These are phyloP conservation scores for Parathielavia appendiculata DNA, from an alignment of 495 filamentous ascomycete species.

Conservation along the genomic window DNA sequence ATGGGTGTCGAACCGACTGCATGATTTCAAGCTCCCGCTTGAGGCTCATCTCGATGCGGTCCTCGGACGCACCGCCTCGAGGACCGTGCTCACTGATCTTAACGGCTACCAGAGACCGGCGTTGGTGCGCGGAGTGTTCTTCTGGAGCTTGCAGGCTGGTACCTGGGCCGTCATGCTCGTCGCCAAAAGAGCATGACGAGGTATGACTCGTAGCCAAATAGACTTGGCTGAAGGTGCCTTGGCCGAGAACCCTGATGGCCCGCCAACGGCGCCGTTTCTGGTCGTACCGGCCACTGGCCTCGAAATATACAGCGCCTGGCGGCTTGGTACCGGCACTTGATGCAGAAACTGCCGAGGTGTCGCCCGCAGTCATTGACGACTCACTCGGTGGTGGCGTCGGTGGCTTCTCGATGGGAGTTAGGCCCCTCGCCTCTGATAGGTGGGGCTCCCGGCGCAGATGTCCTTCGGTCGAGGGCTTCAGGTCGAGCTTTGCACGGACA, in stretches of 20 bases:
- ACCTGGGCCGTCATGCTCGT: constrained; percentile 37
- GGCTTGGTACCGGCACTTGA: constrained; percentile 33
- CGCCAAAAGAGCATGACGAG: constrained; percentile 33
- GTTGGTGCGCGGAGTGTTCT: constrained; percentile 28
- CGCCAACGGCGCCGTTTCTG: constrained; percentile 61
- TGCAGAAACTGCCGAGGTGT: constrained; percentile 28
- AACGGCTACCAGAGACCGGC: constrained; percentile 72
- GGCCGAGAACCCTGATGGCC: constrained; percentile 72
- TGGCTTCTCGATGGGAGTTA: constrained; percentile 56
- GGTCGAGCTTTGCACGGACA: constrained; percentile 43
- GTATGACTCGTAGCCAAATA: constrained; percentile 68
- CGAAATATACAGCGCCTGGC: constrained; percentile 53
- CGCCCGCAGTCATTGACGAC: constrained; percentile 48
- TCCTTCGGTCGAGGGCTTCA: constrained; percentile 43
- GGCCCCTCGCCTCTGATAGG: constrained; percentile 69
- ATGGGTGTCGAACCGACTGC: constrained; percentile 79
- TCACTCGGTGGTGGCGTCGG: constrained; percentile 69
- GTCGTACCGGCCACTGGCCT: constrained; percentile 54
- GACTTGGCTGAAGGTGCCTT: constrained; percentile 94
- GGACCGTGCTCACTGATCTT: constrained; percentile 95
- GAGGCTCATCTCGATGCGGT: constrained; percentile 82
- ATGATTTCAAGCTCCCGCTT: constrained; percentile 94
- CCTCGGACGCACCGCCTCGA: constrained; percentile 79
- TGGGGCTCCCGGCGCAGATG: constrained; percentile 75
- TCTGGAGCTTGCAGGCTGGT: constrained; percentile 20